Conservation (phyloP, 75 land plant genomes). For the Pinus taeda region DNA sequence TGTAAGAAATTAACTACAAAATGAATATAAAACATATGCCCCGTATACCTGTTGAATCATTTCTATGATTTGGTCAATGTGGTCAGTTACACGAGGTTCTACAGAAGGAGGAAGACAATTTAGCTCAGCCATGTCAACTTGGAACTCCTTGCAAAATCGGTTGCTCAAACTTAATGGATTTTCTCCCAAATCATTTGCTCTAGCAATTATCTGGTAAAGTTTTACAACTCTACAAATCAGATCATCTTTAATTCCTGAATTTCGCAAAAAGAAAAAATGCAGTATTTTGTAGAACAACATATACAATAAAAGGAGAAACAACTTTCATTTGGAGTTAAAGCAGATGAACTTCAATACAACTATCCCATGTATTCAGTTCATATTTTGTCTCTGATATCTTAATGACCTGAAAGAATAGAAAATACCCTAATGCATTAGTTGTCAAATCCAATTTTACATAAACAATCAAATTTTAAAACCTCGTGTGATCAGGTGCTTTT, state of each 20-base stretch:
- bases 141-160: conserved; percentile 83
- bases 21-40: too few relatives aligned
- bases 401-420: not conserved
- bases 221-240: not conserved
- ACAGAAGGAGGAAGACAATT: conserved; percentile 70
- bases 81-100: conserved; percentile 86
- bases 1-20: too few relatives aligned
- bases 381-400: not conserved
- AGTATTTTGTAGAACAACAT: not conserved
- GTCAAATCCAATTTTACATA: not conserved
- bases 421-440: not conserved
- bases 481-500: not conserved
- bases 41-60: conserved; percentile 77
- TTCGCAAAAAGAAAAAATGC: too few relatives aligned
- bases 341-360: not conserved
- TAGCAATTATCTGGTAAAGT: conserved; percentile 65
- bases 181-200: conserved; percentile 85
- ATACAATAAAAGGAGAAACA: not conserved
- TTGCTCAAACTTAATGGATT: conserved; percentile 73
- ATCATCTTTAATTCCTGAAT: not conserved
- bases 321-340: not conserved
- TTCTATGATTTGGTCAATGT: conserved; percentile 70
- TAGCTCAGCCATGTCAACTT: conserved; percentile 73
- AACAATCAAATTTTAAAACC: not conserved
- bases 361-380: not conserved